Percentiles rank a stretch among this genome's conserved stretches.
Conservation (phyloP, 2,329 filamentous ascomycete species). For the Phialemoniopsis sp. region DNA sequence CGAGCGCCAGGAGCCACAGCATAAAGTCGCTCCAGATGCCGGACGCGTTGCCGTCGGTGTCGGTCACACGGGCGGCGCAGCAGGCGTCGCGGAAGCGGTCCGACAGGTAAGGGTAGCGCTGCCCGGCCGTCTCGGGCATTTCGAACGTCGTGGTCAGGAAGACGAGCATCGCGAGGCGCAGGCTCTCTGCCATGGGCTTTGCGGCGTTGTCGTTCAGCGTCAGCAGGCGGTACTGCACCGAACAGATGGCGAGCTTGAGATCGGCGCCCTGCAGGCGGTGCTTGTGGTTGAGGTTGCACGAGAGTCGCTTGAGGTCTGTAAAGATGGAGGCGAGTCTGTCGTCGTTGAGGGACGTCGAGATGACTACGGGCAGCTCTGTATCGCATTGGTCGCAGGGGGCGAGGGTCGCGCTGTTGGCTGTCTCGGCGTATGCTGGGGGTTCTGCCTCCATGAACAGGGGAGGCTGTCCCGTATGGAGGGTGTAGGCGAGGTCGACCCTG, state of each 20-base stretch:
- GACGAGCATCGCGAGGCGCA: slow-evolving; percentile 1
- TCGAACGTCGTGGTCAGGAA: slow-evolving; percentile 2
- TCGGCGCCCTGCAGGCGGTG: neutral
- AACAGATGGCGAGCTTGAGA: slow-evolving; percentile 2
- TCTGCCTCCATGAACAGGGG: neutral
- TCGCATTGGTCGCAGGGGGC: no score
- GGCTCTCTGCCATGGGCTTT: neutral
- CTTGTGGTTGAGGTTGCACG: neutral
- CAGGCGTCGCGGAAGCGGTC: neutral
- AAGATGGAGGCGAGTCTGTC: neutral
- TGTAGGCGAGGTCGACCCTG: neutral
- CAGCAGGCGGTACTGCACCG: slow-evolving; percentile 1
- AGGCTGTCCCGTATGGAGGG: neutral
- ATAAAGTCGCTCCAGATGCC: neutral
- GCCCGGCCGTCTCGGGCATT: slow-evolving; percentile 1
- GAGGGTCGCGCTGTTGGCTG: no score
- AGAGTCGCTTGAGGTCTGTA: neutral
- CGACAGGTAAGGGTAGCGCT: slow-evolving; percentile 1
- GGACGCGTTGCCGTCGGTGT: no score
- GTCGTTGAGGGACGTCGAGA: no score
- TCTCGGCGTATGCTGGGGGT: no score
- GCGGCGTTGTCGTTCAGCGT: neutral
- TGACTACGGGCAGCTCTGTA: no score
- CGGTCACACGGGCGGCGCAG: no score
- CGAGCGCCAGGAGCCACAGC: neutral